Evolutionary conservation across 2,329 filamentous ascomycete species (phyloP).

Genomic region (Ciborinia camelliae): DNA sequence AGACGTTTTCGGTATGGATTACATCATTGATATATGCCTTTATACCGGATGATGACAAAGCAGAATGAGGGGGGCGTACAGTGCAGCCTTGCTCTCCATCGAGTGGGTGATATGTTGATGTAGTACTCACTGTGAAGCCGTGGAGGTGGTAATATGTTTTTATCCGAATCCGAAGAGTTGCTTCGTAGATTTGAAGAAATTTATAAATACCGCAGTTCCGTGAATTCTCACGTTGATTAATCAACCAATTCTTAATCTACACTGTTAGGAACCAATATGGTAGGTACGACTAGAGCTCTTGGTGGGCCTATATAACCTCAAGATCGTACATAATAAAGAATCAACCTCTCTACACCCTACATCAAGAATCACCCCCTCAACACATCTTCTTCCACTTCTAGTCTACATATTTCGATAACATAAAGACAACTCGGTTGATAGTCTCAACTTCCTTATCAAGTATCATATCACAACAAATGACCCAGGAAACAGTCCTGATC

Average conservation of each 20-base stretch:
- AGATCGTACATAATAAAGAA: too few relatives aligned
- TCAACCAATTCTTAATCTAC: neutral
- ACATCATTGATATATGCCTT: neutral
- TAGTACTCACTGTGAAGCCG: neutral
- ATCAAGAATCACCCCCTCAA: too few relatives aligned
- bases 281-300: too few relatives aligned
- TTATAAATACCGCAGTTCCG: neutral
- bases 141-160: too few relatives aligned
- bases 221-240: neutral
- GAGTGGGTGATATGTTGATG: neutral
- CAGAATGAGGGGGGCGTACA: neutral
- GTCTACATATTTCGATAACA: neutral
- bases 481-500: conserved; percentile 37
- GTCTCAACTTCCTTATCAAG: neutral
- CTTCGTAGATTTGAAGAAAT: neutral
- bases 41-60: neutral
- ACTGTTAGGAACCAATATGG: too few relatives aligned
- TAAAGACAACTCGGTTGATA: neutral
- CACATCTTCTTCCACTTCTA: neutral
- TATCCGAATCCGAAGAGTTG: neutral
- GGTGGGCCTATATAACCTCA: too few relatives aligned
- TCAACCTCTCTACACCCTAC: too few relatives aligned
- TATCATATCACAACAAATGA: conserved; percentile 4
- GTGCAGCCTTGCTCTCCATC: neutral
- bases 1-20: neutral